phyloP scores from a whole-genome alignment of 2,329 filamentous ascomycete species.

The Neofusicoccum kwambonambiense region DNA sequence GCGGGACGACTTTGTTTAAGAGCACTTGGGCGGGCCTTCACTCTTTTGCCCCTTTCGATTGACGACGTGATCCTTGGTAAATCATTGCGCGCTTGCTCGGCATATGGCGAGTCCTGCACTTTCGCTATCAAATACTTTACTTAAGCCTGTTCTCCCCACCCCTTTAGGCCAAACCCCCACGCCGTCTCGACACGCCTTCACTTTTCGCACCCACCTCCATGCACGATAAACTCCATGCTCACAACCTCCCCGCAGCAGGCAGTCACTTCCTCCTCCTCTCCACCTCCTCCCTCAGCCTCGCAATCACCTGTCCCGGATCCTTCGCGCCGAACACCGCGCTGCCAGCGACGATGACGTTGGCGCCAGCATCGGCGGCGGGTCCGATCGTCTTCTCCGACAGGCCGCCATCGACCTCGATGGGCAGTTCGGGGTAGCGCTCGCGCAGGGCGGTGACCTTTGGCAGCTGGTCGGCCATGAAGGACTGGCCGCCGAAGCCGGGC shows the following conservation, averaged over 20 bases:
- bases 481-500: conserved; percentile 95
- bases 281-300: conserved; percentile 75
- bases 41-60: no score
- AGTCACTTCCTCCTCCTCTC: conserved; percentile 53
- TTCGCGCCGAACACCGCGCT: conserved; percentile 93
- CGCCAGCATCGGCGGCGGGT: conserved; percentile 89
- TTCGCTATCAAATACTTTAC: no score
- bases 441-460: conserved; percentile 88
- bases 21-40: no score
- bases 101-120: no score
- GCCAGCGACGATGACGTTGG: conserved; percentile 96
- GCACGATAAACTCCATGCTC: background rate
- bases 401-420: conserved; percentile 97
- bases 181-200: no score
- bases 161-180: no score
- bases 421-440: conserved; percentile 80
- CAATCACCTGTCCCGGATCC: conserved; percentile 83
- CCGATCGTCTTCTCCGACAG: conserved; percentile 86
- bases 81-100: no score
- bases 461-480: conserved; percentile 95
- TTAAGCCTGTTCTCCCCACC: no score
- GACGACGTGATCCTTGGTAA: no score
- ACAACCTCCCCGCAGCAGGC: background rate
- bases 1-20: no score
- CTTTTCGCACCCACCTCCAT: no score